These are phyloP conservation scores for Kalmanozyma brasiliensis DNA, from an alignment of 1,284 basidiomycete species.

Conservation along the genomic window DNA sequence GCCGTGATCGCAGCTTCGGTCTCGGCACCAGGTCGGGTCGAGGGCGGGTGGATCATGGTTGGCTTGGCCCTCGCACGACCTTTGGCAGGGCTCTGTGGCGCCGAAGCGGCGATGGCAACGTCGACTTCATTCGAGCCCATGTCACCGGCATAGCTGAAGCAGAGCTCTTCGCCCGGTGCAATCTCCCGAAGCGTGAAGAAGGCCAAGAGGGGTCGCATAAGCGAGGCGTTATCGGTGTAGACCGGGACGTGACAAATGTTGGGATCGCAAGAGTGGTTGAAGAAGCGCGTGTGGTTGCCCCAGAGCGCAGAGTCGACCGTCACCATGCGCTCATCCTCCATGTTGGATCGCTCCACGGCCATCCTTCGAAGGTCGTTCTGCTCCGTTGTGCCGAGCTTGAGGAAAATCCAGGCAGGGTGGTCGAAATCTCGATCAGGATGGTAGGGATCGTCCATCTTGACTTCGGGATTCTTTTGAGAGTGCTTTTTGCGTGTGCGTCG, in stretches of 20 bases:
- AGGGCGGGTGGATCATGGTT: slow-evolving; percentile 15
- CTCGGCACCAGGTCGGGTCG: slow-evolving; percentile 12
- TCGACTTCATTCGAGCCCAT: neutral
- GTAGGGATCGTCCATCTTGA: neutral
- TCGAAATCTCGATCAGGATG: slow-evolving; percentile 1
- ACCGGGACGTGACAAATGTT: slow-evolving; percentile 80
- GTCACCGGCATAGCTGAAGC: slow-evolving; percentile 33
- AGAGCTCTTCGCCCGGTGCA: slow-evolving; percentile 73
- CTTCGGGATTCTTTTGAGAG: neutral
- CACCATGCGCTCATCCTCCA: slow-evolving; percentile 25
- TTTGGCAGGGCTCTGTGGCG: slow-evolving; percentile 6
- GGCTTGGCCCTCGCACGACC: neutral
- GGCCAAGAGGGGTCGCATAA: slow-evolving; percentile 73
- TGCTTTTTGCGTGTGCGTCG: neutral
- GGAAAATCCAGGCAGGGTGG: slow-evolving; percentile 13
- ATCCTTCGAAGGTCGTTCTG: slow-evolving; percentile 6
- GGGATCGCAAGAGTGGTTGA: slow-evolving; percentile 82
- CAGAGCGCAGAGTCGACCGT: slow-evolving; percentile 52
- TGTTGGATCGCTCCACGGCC: slow-evolving; percentile 5
- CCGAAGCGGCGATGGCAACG: neutral
- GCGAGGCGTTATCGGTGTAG: slow-evolving; percentile 76
- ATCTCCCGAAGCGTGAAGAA: slow-evolving; percentile 79
- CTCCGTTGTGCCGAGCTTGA: slow-evolving; percentile 1
- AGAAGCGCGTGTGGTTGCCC: slow-evolving; percentile 58
- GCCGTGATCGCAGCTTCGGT: slow-evolving; percentile 14